Evolutionary conservation across 305 asterid species (phyloP).

Genomic region (Lippia alba): DNA sequence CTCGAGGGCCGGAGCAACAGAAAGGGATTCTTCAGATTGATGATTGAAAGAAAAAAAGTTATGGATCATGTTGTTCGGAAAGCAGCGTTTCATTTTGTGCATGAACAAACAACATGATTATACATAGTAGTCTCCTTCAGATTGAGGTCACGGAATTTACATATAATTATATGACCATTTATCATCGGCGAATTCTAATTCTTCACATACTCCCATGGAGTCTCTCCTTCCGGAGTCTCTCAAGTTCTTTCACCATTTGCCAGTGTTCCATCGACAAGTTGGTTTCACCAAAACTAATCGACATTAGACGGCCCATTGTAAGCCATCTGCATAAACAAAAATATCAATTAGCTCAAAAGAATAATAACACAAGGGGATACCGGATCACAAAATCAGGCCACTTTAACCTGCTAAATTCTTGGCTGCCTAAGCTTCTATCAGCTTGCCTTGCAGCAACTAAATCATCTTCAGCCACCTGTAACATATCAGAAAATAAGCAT

Average conservation of each 20-base stretch:
- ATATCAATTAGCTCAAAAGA: slow-evolving; percentile 18
- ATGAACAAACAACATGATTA: slow-evolving; percentile 10
- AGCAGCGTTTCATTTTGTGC: slow-evolving; percentile 16
- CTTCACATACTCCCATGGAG: slow-evolving; percentile 39
- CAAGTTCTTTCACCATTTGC: slow-evolving; percentile 91
- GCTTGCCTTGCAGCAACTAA: slow-evolving; percentile 89
- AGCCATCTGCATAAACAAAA: slow-evolving; percentile 65
- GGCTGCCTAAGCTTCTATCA: slow-evolving; percentile 80
- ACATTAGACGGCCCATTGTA: slow-evolving; percentile 79
- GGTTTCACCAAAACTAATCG: slow-evolving; percentile 78
- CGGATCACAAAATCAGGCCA: neutral
- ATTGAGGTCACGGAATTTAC: slow-evolving; percentile 27
- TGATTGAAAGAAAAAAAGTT: neutral
- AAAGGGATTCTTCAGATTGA: too few species aligned
- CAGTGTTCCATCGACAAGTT: slow-evolving; percentile 75
- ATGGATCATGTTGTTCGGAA: neutral
- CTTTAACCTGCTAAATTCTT: slow-evolving; percentile 79
- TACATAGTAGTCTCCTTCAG: neutral
- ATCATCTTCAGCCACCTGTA: slow-evolving; percentile 83
- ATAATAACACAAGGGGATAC: slow-evolving; percentile 17
- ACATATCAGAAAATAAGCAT: slow-evolving; percentile 1
- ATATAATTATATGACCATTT: neutral
- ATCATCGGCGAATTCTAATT: slow-evolving; percentile 13
- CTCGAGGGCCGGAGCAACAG: too few species aligned
- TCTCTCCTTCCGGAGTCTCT: slow-evolving; percentile 70